Percentiles rank a stretch among this genome's conserved stretches.
Evolutionary conservation across 768 basidiomycete species (phyloP).

Genomic region (Hygrocybe coccinea): DNA sequence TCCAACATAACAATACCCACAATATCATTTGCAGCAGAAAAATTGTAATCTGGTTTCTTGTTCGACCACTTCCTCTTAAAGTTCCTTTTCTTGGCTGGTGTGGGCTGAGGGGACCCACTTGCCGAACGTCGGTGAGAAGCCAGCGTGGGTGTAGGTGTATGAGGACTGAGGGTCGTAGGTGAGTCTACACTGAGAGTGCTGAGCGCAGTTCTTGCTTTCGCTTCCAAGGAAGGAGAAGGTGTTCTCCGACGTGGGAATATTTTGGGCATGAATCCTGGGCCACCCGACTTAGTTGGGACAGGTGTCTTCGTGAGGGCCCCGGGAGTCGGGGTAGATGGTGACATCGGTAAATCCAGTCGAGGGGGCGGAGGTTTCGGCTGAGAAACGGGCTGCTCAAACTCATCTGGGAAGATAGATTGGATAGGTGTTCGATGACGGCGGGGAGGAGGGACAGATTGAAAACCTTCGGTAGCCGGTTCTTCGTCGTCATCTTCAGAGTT

Average conservation of each 20-base stretch:
- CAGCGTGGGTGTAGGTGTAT: conserved; percentile 16
- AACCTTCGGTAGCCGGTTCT: conserved; percentile 21
- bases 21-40: conserved; percentile 72
- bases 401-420: neutral
- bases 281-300: neutral
- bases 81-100: conserved; percentile 5
- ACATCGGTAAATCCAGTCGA: conserved; percentile 5
- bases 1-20: conserved; percentile 95
- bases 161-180: conserved; percentile 12
- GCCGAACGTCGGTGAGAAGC: conserved; percentile 6
- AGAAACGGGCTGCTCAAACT: neutral
- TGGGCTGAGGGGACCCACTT: neutral
- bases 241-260: neutral
- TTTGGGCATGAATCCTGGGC: conserved; percentile 7
- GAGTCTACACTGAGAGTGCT: conserved; percentile 3
- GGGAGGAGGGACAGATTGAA: conserved; percentile 9
- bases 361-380: conserved; percentile 3
- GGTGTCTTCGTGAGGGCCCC: conserved; percentile 4
- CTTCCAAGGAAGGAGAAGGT: neutral
- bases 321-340: conserved; percentile 3
- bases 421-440: neutral
- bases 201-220: neutral
- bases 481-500: conserved; percentile 32
- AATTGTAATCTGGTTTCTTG: conserved; percentile 40
- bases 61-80: conserved; percentile 20